Conservation (phyloP, 805 yeast genomes). For the Spathaspora sp. region DNA sequence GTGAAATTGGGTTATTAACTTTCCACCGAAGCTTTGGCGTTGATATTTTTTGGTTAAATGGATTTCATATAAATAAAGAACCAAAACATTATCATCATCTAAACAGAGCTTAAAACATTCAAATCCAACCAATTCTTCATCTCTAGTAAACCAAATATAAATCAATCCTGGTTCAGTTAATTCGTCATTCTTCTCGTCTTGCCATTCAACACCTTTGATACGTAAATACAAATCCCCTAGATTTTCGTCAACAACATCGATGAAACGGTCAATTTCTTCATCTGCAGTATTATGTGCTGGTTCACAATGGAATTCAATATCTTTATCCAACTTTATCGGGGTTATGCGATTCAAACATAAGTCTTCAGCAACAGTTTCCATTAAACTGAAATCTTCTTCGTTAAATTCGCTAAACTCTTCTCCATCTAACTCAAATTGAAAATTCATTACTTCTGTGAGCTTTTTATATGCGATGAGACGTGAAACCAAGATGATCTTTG, state of each 20-base stretch:
- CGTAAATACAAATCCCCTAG: conserved; percentile 23
- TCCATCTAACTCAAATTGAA: conserved; percentile 3
- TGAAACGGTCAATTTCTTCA: conserved; percentile 9
- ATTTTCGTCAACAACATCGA: conserved; percentile 23
- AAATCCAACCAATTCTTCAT: conserved; percentile 32
- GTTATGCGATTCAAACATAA: conserved; percentile 3
- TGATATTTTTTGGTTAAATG: conserved; percentile 41
- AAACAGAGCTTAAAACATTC: conserved; percentile 43
- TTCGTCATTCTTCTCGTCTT: conserved; percentile 38
- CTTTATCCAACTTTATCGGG: background rate
- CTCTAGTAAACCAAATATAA: conserved; percentile 30
- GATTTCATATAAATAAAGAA: conserved; percentile 55
- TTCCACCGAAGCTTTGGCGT: conserved; percentile 33
- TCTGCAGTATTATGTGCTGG: conserved; percentile 5
- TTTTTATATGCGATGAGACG: background rate
- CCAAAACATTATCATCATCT: conserved; percentile 32
- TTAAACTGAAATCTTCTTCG: conserved; percentile 14
- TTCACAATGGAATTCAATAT: conserved; percentile 1
- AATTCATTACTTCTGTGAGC: conserved; percentile 1
- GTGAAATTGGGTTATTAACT: conserved; percentile 36
- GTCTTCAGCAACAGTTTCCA: conserved; percentile 12
- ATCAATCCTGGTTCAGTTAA: conserved; percentile 47
- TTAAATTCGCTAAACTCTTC: conserved; percentile 7
- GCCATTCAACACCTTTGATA: conserved; percentile 39
- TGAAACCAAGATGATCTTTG: background rate